A percentile compares a stretch with the other conserved stretches of the same genome.
Conservation (phyloP, 441 rosid species). For the Pelargonium citronellum region DNA sequence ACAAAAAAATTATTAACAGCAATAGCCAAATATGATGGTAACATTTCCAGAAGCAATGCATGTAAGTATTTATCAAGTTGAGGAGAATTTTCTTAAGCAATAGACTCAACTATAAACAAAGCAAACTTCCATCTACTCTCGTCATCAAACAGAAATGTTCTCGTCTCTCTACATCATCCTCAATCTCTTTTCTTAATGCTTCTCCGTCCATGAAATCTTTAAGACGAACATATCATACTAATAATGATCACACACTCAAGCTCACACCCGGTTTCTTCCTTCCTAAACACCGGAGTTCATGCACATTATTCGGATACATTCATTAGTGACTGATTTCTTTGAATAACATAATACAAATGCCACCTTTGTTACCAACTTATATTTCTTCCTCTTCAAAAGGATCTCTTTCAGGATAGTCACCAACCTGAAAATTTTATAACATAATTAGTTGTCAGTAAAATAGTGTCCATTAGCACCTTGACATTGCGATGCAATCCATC, state of each 20-base stretch:
- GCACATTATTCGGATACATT: neutral
- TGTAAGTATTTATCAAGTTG: too few species aligned
- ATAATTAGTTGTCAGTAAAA: neutral
- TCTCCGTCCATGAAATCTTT: neutral
- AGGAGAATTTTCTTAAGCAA: too few species aligned
- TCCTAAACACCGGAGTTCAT: neutral
- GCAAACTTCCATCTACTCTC: neutral
- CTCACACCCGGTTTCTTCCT: neutral
- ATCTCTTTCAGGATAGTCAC: conserved; percentile 59
- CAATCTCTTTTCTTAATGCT: neutral
- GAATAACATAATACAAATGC: neutral
- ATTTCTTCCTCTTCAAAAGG: conserved; percentile 61
- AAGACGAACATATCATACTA: neutral
- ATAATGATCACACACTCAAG: neutral
- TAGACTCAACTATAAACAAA: neutral
- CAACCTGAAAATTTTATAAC: conserved; percentile 36
- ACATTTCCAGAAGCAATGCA: too few species aligned
- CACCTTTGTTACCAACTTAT: conserved; percentile 22
- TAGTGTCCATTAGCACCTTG: neutral
- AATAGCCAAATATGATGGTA: too few species aligned
- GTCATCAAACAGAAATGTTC: neutral
- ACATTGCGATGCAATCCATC: neutral
- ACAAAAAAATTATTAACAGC: too few species aligned
- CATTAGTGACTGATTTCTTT: neutral
- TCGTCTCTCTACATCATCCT: neutral